These are phyloP conservation scores for Pichia thaimueangensis DNA, from an alignment of 805 yeast species.

Conservation along the genomic window DNA sequence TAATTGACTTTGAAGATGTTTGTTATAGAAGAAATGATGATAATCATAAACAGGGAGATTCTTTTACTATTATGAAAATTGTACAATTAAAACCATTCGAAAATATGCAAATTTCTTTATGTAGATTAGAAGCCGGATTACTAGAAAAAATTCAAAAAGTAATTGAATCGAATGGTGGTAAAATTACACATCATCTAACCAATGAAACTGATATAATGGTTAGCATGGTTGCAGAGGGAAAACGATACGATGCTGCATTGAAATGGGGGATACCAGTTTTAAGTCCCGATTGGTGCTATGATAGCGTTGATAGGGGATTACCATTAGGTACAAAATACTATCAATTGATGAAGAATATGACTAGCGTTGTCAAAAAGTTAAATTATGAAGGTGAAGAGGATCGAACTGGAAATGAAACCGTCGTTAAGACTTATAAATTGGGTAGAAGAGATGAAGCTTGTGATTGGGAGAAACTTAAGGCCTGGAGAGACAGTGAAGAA, in stretches of 20 bases:
- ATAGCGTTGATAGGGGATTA: constrained; percentile 40
- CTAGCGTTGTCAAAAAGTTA: constrained; percentile 33
- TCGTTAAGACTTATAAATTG: constrained; percentile 12
- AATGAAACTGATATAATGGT: constrained; percentile 39
- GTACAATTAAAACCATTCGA: constrained; percentile 36
- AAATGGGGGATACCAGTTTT: constrained; percentile 51
- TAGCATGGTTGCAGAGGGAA: constrained; percentile 46
- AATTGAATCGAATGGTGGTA: constrained; percentile 42
- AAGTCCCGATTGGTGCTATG: constrained; percentile 48
- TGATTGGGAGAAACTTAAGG: constrained; percentile 13
- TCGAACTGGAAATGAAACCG: constrained; percentile 4
- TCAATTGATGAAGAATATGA: constrained; percentile 27
- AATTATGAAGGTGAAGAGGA: constrained; percentile 16
- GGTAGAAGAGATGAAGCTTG: constrained; percentile 16
- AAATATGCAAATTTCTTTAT: constrained; percentile 36
- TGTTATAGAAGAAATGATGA: constrained; percentile 47
- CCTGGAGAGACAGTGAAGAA: constrained; percentile 13
- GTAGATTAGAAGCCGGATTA: constrained; percentile 20
- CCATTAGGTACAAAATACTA: constrained; percentile 36
- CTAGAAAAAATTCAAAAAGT: constrained; percentile 25
- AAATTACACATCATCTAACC: constrained; percentile 43
- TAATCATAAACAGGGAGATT: constrained; percentile 6
- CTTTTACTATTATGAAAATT: constrained; percentile 5
- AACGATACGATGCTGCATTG: constrained; percentile 44
- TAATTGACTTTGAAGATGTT: constrained; percentile 45